Conservation (phyloP, 1,284 basidiomycete species). For the Volvariella surrecta region DNA sequence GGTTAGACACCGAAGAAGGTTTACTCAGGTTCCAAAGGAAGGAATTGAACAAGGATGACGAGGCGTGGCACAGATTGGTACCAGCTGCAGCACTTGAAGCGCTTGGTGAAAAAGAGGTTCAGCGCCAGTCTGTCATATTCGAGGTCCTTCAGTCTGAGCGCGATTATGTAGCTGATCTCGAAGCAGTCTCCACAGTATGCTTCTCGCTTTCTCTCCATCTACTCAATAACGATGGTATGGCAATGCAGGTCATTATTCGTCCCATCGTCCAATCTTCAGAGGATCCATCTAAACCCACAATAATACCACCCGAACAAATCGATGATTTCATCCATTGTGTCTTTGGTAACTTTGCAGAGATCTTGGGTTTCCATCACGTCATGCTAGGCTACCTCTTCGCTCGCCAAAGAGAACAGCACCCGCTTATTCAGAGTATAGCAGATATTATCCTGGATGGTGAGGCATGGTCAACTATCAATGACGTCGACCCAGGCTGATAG, state of each 20-base stretch:
- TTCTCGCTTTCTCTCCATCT: slow-evolving; percentile 2
- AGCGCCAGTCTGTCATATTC: slow-evolving; percentile 75
- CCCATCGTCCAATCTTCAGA: too few species aligned
- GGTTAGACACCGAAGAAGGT: slow-evolving; percentile 53
- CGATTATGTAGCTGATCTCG: slow-evolving; percentile 71
- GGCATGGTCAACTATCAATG: slow-evolving; percentile 12
- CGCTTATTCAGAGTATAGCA: slow-evolving; percentile 65
- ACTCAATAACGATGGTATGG: slow-evolving; percentile 4
- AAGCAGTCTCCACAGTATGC: slow-evolving; percentile 55
- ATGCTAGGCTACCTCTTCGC: slow-evolving; percentile 62
- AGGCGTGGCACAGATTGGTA: slow-evolving; percentile 74
- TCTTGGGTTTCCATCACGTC: slow-evolving; percentile 53
- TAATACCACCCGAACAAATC: slow-evolving; percentile 44
- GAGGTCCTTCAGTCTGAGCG: slow-evolving; percentile 77
- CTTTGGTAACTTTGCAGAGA: slow-evolving; percentile 64
- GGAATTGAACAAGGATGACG: slow-evolving; percentile 48
- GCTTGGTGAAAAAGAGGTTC: slow-evolving; percentile 63
- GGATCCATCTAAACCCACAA: slow-evolving; percentile 33
- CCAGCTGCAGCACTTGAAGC: slow-evolving; percentile 58
- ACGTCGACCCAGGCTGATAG: slow-evolving; percentile 20
- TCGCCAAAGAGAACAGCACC: slow-evolving; percentile 74
- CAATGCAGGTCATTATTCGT: slow-evolving; percentile 8
- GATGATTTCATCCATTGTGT: slow-evolving; percentile 59
- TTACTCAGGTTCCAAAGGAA: slow-evolving; percentile 57
- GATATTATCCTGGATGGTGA: slow-evolving; percentile 73